These are phyloP conservation scores for Boletus bicolor DNA, from an alignment of 768 basidiomycete genomes.

Conservation along the genomic window DNA sequence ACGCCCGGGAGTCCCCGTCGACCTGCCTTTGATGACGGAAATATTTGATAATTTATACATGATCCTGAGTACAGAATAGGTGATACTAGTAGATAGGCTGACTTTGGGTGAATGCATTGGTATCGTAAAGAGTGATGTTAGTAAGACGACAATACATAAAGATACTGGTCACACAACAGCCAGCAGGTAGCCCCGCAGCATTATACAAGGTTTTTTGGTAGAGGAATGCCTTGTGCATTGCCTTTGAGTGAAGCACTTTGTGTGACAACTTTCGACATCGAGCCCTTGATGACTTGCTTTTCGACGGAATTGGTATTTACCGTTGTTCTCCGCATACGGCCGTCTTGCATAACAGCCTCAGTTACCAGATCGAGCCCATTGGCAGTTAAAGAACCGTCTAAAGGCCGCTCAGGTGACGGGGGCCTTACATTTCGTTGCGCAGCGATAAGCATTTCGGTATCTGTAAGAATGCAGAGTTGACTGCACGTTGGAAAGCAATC, in stretches of 20 bases:
- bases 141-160: constrained; percentile 5
- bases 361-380: constrained; percentile 40
- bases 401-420: constrained; percentile 25
- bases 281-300: constrained; percentile 50
- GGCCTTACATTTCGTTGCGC: constrained; percentile 16
- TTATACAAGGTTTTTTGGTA: constrained; percentile 15
- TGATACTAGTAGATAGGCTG: background rate
- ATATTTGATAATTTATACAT: constrained; percentile 6
- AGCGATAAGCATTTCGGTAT: constrained; percentile 22
- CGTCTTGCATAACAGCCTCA: constrained; percentile 36
- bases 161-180: constrained; percentile 16
- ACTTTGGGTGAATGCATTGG: constrained; percentile 11
- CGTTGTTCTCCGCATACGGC: constrained; percentile 40
- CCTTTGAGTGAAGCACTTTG: constrained; percentile 20
- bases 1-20: too few relatives aligned
- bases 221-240: constrained; percentile 3
- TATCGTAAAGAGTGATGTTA: constrained; percentile 12
- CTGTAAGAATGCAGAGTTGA: constrained; percentile 11
- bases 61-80: constrained; percentile 17
- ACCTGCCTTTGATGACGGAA: background rate
- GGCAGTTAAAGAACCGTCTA: constrained; percentile 27
- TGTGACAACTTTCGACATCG: constrained; percentile 51
- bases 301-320: constrained; percentile 41
- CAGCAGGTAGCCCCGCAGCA: background rate
- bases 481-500: background rate